These are phyloP conservation scores for Friedmanniomyces simplex DNA, from an alignment of 495 filamentous ascomycete genomes.

Conservation along the genomic window DNA sequence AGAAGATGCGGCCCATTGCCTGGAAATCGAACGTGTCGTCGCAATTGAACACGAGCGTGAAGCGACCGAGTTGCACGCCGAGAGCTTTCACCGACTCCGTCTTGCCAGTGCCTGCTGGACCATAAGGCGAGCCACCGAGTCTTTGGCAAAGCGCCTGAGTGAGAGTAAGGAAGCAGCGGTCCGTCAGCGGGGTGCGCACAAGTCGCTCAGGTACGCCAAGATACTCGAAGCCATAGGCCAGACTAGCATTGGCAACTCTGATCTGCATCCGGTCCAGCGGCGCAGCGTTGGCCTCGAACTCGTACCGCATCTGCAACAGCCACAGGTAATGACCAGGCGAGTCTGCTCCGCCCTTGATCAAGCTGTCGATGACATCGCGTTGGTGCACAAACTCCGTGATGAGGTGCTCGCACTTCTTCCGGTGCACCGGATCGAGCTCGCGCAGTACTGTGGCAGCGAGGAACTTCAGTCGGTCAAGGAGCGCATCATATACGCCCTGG, in stretches of 20 bases:
- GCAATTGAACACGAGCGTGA: conserved; percentile 97
- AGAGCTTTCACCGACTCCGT: conserved; percentile 98
- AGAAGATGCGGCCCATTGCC: conserved; percentile 97
- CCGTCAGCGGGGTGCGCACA: conserved; percentile 90
- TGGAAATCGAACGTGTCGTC: conserved; percentile 99
- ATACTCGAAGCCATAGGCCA: conserved; percentile 96
- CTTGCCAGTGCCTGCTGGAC: conserved; percentile 97
- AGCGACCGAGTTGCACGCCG: conserved; percentile 89
- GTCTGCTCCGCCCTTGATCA: conserved; percentile 62
- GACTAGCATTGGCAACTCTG: conserved; percentile 91
- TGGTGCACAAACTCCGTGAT: conserved; percentile 99
- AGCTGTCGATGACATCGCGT: conserved; percentile 76
- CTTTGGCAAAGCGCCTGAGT: conserved; percentile 92
- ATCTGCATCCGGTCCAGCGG: conserved; percentile 75
- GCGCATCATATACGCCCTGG: conserved; percentile 55
- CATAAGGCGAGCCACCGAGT: conserved; percentile 93
- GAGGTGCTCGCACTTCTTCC: conserved; percentile 96
- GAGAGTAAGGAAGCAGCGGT: conserved; percentile 94
- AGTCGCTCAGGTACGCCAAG: conserved; percentile 90
- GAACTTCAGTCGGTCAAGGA: conserved; percentile 68
- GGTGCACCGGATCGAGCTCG: conserved; percentile 71
- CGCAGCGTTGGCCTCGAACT: conserved; percentile 72
- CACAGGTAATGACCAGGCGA: conserved; percentile 80
- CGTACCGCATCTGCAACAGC: conserved; percentile 96
- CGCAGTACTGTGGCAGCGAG: conserved; percentile 83